These are phyloP conservation scores for Filobasidium wieringae DNA, from an alignment of 768 basidiomycete genomes.

Conservation along the genomic window DNA sequence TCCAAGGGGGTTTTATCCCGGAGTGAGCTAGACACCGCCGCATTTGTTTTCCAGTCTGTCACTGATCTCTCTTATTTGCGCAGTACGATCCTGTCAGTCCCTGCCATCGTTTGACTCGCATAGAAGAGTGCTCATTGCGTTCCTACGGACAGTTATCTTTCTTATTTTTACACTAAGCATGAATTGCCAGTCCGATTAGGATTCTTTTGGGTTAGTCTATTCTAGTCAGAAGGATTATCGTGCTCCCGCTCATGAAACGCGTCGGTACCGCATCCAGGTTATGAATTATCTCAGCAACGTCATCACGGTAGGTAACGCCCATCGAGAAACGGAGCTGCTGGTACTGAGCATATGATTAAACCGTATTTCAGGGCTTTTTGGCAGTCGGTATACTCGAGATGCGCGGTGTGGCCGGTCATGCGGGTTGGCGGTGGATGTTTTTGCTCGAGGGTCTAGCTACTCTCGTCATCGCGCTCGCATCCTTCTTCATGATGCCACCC, in stretches of 20 bases:
- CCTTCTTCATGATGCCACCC: conserved; percentile 37
- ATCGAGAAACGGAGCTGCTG: no score
- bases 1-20: conserved; percentile 49
- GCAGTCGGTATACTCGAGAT: conserved; percentile 53
- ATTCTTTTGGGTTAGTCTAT: conserved; percentile 57
- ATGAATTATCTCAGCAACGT: no score
- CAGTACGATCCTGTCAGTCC: no score
- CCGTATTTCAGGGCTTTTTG: conserved; percentile 53
- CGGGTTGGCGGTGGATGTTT: conserved; percentile 46
- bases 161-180: conserved; percentile 53
- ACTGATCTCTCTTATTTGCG: conserved; percentile 37
- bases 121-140: no score
- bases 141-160: conserved; percentile 53
- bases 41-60: conserved; percentile 28
- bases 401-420: conserved; percentile 47
- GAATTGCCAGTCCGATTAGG: conserved; percentile 56
- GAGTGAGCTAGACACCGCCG: conserved; percentile 25
- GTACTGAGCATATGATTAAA: conserved; percentile 45
- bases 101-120: no score
- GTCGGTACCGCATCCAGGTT: no score
- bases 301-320: no score
- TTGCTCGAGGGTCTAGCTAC: conserved; percentile 44
- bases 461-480: conserved; percentile 30
- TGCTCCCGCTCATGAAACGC: background rate
- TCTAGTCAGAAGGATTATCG: no score